A percentile compares a stretch with the other conserved stretches of the same genome.
Evolutionary conservation across 2,329 filamentous ascomycete species (phyloP).

Genomic region (Fusarium cicatricum): DNA sequence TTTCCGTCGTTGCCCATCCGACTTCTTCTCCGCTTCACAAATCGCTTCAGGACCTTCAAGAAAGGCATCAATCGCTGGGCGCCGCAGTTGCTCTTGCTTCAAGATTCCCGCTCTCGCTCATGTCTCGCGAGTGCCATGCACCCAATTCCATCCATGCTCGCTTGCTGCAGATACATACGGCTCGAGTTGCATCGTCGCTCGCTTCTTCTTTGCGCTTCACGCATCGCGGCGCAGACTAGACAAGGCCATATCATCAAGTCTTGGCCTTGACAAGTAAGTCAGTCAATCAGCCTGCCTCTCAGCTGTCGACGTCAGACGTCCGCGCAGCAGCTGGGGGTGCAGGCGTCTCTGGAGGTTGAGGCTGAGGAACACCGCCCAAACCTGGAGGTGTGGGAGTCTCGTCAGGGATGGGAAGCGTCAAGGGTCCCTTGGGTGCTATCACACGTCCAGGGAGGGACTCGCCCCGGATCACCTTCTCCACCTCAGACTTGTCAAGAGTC

Average conservation of each 20-base stretch:
- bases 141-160: conserved; percentile 29
- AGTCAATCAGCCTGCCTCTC: conserved; percentile 6
- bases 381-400: conserved; percentile 48
- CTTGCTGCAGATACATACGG: conserved; percentile 27
- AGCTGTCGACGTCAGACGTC: conserved; percentile 38
- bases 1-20: conserved; percentile 3
- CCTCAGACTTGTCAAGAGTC: conserved; percentile 87
- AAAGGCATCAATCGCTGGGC: conserved; percentile 23
- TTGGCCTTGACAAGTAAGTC: conserved; percentile 6
- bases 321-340: conserved; percentile 47
- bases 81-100: conserved; percentile 21
- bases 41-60: conserved; percentile 22
- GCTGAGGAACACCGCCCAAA: conserved; percentile 46
- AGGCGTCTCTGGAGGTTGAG: conserved; percentile 46
- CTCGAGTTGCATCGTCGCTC: conserved; percentile 28
- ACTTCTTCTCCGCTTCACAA: conserved; percentile 8
- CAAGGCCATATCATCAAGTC: conserved; percentile 1
- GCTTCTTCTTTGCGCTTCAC: conserved; percentile 14
- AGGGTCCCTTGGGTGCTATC: conserved; percentile 61
- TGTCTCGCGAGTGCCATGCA: conserved; percentile 18
- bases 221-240: conserved; percentile 17
- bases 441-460: conserved; percentile 77
- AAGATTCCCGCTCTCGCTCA: conserved; percentile 16
- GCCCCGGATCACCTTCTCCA: conserved; percentile 87
- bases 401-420: conserved; percentile 50